Conservation (phyloP, 2,329 filamentous ascomycete species). For the Knufia petricola region DNA sequence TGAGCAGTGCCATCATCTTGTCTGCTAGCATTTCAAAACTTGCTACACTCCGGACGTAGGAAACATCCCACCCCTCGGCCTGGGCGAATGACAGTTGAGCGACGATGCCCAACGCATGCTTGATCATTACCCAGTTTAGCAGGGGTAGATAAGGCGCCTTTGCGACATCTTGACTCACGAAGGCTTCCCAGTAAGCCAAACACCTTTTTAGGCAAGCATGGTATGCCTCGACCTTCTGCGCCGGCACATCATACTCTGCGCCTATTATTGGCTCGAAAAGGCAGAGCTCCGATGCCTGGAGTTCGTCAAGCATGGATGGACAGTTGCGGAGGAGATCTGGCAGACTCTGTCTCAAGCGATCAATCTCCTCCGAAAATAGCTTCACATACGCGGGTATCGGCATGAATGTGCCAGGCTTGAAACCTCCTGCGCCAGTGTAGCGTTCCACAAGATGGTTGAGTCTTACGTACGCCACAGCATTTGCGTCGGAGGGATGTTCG, state of each 20-base stretch:
- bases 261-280: constrained; percentile 23
- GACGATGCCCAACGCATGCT: constrained; percentile 32
- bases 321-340: constrained; percentile 5
- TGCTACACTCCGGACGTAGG: constrained; percentile 21
- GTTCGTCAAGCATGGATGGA: constrained; percentile 7
- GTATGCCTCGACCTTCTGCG: constrained; percentile 29
- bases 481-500: constrained; percentile 38
- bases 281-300: constrained; percentile 19
- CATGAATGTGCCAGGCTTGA: constrained; percentile 13
- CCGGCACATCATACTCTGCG: constrained; percentile 32
- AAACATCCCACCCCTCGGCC: constrained; percentile 24
- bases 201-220: constrained; percentile 42
- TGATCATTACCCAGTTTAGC: constrained; percentile 36
- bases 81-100: constrained; percentile 24
- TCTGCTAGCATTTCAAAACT: constrained; percentile 20
- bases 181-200: constrained; percentile 41
- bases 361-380: constrained; percentile 39
- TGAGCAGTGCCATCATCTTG: constrained; percentile 15
- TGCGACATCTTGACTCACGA: constrained; percentile 35
- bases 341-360: constrained; percentile 15
- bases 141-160: constrained; percentile 41
- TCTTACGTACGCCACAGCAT: constrained; percentile 40
- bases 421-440: constrained; percentile 18
- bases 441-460: constrained; percentile 43
- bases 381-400: constrained; percentile 28